Percentiles rank a stretch among this genome's conserved stretches.
Evolutionary conservation across 169 alveolate species (phyloP).

Genomic region (Plasmodium knowlesi): DNA sequence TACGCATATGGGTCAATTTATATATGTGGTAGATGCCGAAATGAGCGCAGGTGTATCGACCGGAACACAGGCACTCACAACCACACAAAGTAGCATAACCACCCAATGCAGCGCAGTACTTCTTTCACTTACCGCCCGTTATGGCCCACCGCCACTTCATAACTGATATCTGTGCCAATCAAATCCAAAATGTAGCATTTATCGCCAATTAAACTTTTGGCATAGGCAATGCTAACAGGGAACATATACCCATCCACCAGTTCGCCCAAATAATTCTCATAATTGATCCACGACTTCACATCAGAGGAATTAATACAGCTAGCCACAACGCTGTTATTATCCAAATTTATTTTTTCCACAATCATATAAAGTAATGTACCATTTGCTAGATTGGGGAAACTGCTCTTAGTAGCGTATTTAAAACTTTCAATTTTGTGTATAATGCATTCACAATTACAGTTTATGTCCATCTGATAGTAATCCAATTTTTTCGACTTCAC

Average conservation of each 20-base stretch:
- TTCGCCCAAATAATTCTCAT: constrained; percentile 84
- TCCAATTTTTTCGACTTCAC: constrained; percentile 80
- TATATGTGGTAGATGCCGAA: background rate
- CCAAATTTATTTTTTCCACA: constrained; percentile 71
- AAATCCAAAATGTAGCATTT: constrained; percentile 78
- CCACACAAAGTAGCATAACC: background rate
- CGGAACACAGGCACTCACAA: no score
- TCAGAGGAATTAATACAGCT: constrained; percentile 79
- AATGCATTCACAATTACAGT: constrained; percentile 78
- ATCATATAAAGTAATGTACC: constrained; percentile 80
- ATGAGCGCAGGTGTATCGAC: background rate
- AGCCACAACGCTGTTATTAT: constrained; percentile 69
- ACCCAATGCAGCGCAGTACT: background rate
- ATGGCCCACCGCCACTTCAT: constrained; percentile 83
- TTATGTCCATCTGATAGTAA: constrained; percentile 80
- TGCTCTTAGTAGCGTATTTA: constrained; percentile 82
- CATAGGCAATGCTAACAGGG: constrained; percentile 73
- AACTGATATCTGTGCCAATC: constrained; percentile 75
- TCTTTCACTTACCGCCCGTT: constrained; percentile 79
- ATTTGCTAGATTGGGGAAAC: constrained; percentile 76
- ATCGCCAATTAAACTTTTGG: constrained; percentile 63
- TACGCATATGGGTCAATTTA: background rate
- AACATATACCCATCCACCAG: constrained; percentile 79
- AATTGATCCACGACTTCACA: constrained; percentile 82
- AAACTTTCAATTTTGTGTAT: constrained; percentile 81